Conservation (phyloP, 306 rosid genomes). For the Gastrolobium bilobum region DNA sequence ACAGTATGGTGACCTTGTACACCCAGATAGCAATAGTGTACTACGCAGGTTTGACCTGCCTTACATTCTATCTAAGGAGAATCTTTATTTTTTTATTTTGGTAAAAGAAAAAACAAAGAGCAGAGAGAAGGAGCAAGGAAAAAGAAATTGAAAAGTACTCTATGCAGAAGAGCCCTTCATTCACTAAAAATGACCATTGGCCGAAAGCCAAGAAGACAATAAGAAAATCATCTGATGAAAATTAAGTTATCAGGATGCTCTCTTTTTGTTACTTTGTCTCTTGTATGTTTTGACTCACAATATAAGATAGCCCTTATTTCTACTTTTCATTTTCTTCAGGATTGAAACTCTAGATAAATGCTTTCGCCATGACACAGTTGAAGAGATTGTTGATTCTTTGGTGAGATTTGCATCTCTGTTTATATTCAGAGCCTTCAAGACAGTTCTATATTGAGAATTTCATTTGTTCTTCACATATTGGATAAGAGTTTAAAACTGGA, state of each 20-base stretch:
- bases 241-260: slow-evolving; percentile 26
- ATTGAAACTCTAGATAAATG: slow-evolving; percentile 78
- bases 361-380: slow-evolving; percentile 84
- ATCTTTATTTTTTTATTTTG: slow-evolving; percentile 10
- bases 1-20: slow-evolving; percentile 74
- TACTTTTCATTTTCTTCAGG: slow-evolving; percentile 58
- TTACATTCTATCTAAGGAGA: background rate
- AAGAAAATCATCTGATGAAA: background rate
- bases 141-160: slow-evolving; percentile 17
- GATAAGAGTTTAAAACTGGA: background rate
- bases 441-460: slow-evolving; percentile 28
- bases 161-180: slow-evolving; percentile 11
- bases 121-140: background rate
- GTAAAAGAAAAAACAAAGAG: slow-evolving; percentile 6
- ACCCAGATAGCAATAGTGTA: slow-evolving; percentile 61
- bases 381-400: slow-evolving; percentile 87
- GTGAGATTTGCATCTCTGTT: slow-evolving; percentile 56
- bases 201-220: slow-evolving; percentile 21
- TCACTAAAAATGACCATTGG: background rate
- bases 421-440: slow-evolving; percentile 24
- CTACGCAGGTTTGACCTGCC: slow-evolving; percentile 70
- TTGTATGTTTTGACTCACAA: slow-evolving; percentile 5
- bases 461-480: slow-evolving; percentile 4
- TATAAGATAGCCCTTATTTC: slow-evolving; percentile 36
- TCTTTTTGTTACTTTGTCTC: slow-evolving; percentile 32